Conservation (phyloP, 78 protist genomes). For the Mantamonas sphyraenae region DNA sequence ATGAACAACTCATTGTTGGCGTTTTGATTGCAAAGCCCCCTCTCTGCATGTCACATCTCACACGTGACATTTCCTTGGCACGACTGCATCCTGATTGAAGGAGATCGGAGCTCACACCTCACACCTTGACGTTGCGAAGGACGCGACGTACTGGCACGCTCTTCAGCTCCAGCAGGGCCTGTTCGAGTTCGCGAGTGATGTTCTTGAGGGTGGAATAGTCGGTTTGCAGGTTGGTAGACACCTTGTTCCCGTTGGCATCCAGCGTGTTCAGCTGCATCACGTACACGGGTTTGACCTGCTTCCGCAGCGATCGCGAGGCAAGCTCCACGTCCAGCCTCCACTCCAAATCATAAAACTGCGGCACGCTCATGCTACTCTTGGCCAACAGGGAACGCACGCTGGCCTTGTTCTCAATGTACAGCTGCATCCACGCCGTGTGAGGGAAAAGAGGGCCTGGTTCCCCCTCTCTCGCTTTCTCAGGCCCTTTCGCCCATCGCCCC, state of each 20-base stretch:
- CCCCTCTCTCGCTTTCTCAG: too few species aligned
- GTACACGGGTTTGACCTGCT: not conserved
- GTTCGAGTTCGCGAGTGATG: not conserved
- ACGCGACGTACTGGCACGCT: not conserved
- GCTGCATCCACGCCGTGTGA: not conserved
- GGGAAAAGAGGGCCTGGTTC: too few species aligned
- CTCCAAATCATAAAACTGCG: not conserved
- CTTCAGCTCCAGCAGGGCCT: conserved; percentile 6
- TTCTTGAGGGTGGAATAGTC: not conserved
- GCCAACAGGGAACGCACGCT: not conserved
- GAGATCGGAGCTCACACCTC: too few species aligned
- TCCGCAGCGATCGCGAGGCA: not conserved
- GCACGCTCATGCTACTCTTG: not conserved
- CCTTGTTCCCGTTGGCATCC: not conserved
- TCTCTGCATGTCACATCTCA: too few species aligned
- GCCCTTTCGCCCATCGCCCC: too few species aligned
- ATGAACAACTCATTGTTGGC: too few species aligned
- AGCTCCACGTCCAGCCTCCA: conserved; percentile 7
- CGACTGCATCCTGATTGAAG: too few species aligned
- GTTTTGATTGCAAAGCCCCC: too few species aligned
- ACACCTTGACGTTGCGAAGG: conserved; percentile 8
- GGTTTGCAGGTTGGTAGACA: not conserved
- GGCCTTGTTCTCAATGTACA: not conserved
- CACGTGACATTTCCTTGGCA: too few species aligned
- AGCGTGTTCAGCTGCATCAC: not conserved